Evolutionary conservation across 805 yeast species (phyloP).

Genomic region (Huiozyma sinensis): DNA sequence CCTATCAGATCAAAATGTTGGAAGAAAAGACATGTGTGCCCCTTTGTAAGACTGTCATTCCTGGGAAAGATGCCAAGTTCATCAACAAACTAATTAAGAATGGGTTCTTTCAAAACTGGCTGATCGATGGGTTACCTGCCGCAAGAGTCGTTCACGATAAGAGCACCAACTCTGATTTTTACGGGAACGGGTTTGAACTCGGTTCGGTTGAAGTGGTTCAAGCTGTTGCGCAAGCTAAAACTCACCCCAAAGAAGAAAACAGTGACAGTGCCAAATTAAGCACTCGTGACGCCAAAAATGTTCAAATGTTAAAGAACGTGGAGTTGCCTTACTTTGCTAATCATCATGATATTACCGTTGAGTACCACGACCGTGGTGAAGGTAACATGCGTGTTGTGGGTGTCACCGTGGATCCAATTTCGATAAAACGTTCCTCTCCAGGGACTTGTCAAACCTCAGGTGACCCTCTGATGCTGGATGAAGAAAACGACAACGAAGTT

Average conservation of each 20-base stretch:
- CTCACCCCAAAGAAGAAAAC: slow-evolving; percentile 1
- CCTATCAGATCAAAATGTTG: slow-evolving; percentile 72
- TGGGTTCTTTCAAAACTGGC: slow-evolving; percentile 84
- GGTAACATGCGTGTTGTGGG: slow-evolving; percentile 83
- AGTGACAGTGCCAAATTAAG: slow-evolving; percentile 7
- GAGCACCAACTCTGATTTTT: slow-evolving; percentile 51
- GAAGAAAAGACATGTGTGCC: slow-evolving; percentile 54
- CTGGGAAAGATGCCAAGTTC: slow-evolving; percentile 58
- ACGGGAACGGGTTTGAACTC: slow-evolving; percentile 72
- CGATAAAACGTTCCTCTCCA: slow-evolving; percentile 37
- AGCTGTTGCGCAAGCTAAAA: not conserved
- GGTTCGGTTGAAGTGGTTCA: slow-evolving; percentile 52
- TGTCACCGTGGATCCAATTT: slow-evolving; percentile 62
- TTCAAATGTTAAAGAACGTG: slow-evolving; percentile 10
- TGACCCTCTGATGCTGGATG: slow-evolving; percentile 38
- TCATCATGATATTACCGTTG: slow-evolving; percentile 70
- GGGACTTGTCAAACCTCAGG: slow-evolving; percentile 25
- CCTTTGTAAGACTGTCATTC: slow-evolving; percentile 54
- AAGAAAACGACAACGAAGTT: slow-evolving; percentile 46
- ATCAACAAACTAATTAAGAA: slow-evolving; percentile 71
- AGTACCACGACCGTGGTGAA: slow-evolving; percentile 67
- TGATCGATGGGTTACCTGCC: slow-evolving; percentile 90
- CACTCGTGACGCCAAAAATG: slow-evolving; percentile 10
- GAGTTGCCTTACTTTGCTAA: slow-evolving; percentile 56
- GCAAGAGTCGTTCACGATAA: slow-evolving; percentile 52